A percentile compares a stretch with the other conserved stretches of the same genome.
Conservation (phyloP, 2,329 filamentous ascomycete species). For the Monilinia fructigena region DNA sequence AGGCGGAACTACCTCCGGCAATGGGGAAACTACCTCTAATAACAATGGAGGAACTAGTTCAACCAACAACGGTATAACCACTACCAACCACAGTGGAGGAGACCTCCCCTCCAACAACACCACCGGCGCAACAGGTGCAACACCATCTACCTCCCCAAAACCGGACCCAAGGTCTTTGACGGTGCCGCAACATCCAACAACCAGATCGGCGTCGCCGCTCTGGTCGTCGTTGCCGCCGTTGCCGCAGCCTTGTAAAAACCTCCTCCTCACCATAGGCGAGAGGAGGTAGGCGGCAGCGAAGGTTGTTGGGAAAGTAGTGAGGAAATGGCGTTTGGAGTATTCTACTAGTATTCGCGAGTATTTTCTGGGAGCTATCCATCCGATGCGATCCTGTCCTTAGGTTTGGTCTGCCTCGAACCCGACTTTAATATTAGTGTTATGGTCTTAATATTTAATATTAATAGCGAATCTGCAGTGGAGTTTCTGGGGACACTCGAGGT, state of each 20-base stretch:
- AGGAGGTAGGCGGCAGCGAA: neutral
- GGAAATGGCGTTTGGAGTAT: neutral
- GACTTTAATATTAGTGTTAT: neutral
- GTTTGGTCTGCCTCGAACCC: neutral
- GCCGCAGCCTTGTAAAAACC: neutral
- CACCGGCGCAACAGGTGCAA: neutral
- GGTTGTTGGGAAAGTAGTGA: neutral
- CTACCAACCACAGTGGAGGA: neutral
- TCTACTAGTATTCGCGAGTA: neutral
- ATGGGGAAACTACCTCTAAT: neutral
- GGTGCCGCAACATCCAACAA: neutral
- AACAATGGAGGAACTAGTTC: neutral
- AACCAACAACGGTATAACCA: neutral
- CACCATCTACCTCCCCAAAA: neutral
- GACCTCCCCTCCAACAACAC: neutral
- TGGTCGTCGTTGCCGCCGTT: conserved; percentile 2
- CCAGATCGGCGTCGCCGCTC: neutral
- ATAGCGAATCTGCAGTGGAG: neutral
- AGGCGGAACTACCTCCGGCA: neutral
- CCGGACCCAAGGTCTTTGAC: neutral
- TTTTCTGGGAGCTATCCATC: neutral
- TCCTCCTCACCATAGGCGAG: neutral
- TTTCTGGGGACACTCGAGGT: neutral
- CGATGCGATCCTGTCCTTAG: neutral
- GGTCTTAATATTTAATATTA: neutral